Conservation (phyloP, 2,329 filamentous ascomycete genomes). For the Colletotrichum simmondsii region DNA sequence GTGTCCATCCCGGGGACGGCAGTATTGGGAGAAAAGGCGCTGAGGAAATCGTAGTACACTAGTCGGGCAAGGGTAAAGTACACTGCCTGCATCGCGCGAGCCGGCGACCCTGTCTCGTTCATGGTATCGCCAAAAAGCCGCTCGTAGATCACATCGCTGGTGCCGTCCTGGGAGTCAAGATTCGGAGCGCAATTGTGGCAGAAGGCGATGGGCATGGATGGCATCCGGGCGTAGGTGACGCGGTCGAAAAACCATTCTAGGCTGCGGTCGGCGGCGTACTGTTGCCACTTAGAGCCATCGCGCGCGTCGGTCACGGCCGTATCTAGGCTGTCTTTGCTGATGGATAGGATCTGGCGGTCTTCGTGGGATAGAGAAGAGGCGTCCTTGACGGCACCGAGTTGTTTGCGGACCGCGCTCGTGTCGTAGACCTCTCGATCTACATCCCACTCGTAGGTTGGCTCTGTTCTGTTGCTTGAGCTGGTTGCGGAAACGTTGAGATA, state of each 20-base stretch:
- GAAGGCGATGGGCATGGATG: not conserved
- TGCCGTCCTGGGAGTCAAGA: not conserved
- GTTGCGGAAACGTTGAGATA: not conserved
- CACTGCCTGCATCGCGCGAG: not conserved
- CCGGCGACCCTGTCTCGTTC: not conserved
- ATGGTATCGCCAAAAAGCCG: not conserved
- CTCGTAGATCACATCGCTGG: not conserved
- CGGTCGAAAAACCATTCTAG: not conserved
- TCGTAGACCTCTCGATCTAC: not conserved
- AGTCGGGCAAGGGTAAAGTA: not conserved
- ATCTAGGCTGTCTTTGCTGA: not conserved
- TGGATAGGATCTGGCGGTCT: not conserved
- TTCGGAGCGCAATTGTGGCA: not conserved
- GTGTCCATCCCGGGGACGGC: not conserved
- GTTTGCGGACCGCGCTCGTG: not conserved
- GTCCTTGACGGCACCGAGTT: not conserved
- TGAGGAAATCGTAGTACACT: not conserved
- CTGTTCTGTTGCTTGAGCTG: constrained; percentile 1
- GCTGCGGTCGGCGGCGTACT: not conserved
- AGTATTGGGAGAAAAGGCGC: not conserved
- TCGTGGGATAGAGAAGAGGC: not conserved
- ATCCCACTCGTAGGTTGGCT: not conserved
- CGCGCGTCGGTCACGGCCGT: not conserved
- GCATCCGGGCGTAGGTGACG: not conserved
- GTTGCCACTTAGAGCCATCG: not conserved